Evolutionary conservation across 495 filamentous ascomycete genomes (phyloP), one percentile per base, ranked within the genome.

Genomic region (Articulospora tetracladia): DNA sequence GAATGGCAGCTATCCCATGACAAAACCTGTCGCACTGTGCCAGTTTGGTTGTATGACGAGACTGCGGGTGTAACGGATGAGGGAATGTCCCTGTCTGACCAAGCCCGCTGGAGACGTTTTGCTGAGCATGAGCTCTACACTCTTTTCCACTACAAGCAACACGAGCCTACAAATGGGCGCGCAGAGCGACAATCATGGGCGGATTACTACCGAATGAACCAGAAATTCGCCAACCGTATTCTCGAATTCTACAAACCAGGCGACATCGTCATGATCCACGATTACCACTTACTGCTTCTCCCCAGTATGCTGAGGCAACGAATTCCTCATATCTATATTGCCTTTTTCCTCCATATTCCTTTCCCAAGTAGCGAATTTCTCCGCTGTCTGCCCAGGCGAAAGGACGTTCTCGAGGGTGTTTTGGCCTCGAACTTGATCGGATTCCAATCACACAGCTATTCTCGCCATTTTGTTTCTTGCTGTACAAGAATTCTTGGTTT

Each of bases 301-400:
- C 93, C 93, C 0, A 89, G 86, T 69, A 82, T 96, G 72, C 76
- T 97, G 46, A 83, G 93, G 13, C 91, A 95, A 67, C 82, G 87
- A 15, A 80, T 88, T 24, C 88, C 91, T 0, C 88, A 91, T 66
- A 86, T 92, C 68, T 93, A 93, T 69, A 88, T 96, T 65, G 88
- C 92, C 36, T 94, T 95, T 74, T 97, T 89, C 76, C 77, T 97
- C 19, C 93, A 97, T 69, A 86, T 91, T 19, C 93, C 93, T 1
- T 96, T 96, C 72, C 93, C 93, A 28, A 95, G 91, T 74, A 93
- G 90, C 75, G 93, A 97, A 69, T 96, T 93, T 70, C 83, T 95
- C 59, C 83, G 91, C 8, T 95, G 92, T 68, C 79, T 96, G 41
- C 88, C 90, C 12, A 84, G 89, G 62, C 77, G 93, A 57, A 96